These are phyloP conservation scores for Brassica hybrid DNA, from an alignment of 441 rosid species.

Conservation along the genomic window DNA sequence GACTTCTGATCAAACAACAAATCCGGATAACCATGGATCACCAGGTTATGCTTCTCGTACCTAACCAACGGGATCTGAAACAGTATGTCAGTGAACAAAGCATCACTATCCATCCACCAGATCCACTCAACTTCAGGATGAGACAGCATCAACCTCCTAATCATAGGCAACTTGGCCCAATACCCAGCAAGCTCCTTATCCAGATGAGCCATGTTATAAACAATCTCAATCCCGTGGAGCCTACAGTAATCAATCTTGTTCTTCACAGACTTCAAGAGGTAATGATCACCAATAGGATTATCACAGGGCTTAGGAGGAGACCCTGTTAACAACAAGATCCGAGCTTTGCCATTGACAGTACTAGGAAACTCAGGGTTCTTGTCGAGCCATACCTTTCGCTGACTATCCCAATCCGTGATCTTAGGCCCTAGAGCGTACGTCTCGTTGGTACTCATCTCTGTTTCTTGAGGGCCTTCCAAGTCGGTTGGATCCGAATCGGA, in stretches of 20 bases:
- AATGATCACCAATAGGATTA: slow-evolving; percentile 94
- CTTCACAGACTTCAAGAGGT: slow-evolving; percentile 83
- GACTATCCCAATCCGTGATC: slow-evolving; percentile 72
- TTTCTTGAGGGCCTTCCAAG: slow-evolving; percentile 54
- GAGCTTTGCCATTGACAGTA: slow-evolving; percentile 65
- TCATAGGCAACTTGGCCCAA: slow-evolving; percentile 95
- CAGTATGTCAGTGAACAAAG: slow-evolving; percentile 93
- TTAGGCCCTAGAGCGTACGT: slow-evolving; percentile 84
- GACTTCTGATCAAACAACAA: slow-evolving; percentile 85
- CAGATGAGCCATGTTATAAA: slow-evolving; percentile 95
- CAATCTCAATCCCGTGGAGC: slow-evolving; percentile 96
- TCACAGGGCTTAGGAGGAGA: slow-evolving; percentile 95
- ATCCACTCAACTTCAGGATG: slow-evolving; percentile 97
- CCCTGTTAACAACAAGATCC: slow-evolving; percentile 82
- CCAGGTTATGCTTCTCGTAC: slow-evolving; percentile 72
- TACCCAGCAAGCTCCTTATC: slow-evolving; percentile 92
- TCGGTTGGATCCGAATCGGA: slow-evolving; percentile 66
- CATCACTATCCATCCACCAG: slow-evolving; percentile 99
- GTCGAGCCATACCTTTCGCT: slow-evolving; percentile 83
- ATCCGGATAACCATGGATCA: slow-evolving; percentile 92
- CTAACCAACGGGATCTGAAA: slow-evolving; percentile 77
- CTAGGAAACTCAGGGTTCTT: slow-evolving; percentile 83
- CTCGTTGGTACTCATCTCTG: slow-evolving; percentile 57
- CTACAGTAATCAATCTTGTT: slow-evolving; percentile 98
- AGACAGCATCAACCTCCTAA: slow-evolving; percentile 85